These are phyloP conservation scores for Mrakia blollopis DNA, from an alignment of 768 basidiomycete species.

Conservation along the genomic window DNA sequence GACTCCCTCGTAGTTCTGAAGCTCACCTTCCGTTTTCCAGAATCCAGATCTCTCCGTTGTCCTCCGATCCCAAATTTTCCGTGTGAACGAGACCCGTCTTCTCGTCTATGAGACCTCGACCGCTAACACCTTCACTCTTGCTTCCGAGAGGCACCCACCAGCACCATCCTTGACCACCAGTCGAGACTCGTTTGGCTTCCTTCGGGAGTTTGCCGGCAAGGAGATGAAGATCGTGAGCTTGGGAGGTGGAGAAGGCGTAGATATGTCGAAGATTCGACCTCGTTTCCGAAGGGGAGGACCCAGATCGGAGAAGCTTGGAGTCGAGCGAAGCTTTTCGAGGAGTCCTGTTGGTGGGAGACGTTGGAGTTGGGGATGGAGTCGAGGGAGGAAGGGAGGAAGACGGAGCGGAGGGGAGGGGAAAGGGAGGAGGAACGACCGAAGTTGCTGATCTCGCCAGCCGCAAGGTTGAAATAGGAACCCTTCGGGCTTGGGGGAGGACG, in stretches of 20 bases:
- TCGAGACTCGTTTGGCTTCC: slow-evolving; percentile 3
- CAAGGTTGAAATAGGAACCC: background rate
- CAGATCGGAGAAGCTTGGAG: slow-evolving; percentile 12
- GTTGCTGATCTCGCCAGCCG: slow-evolving; percentile 2
- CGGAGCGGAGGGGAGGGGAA: background rate
- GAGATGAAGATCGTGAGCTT: slow-evolving; percentile 12
- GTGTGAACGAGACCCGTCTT: slow-evolving; percentile 9
- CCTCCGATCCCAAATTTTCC: background rate
- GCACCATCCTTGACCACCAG: slow-evolving; percentile 10
- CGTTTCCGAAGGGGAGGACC: background rate
- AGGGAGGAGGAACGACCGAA: slow-evolving; percentile 8
- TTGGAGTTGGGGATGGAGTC: background rate
- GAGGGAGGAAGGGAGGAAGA: slow-evolving; percentile 1
- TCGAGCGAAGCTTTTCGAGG: slow-evolving; percentile 12
- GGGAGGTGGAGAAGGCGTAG: slow-evolving; percentile 24
- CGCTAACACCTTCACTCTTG: slow-evolving; percentile 11
- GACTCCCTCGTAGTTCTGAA: background rate
- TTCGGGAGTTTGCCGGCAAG: background rate
- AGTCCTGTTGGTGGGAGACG: background rate
- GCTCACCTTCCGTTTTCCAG: slow-evolving; percentile 24
- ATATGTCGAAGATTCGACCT: slow-evolving; percentile 6
- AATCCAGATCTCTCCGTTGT: slow-evolving; percentile 27
- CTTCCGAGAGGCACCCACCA: slow-evolving; percentile 18
- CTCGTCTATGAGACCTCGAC: background rate
- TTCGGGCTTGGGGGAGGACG: background rate